These are phyloP conservation scores for Fusarium praegraminearum DNA, from an alignment of 2,329 filamentous ascomycete genomes.

Conservation along the genomic window DNA sequence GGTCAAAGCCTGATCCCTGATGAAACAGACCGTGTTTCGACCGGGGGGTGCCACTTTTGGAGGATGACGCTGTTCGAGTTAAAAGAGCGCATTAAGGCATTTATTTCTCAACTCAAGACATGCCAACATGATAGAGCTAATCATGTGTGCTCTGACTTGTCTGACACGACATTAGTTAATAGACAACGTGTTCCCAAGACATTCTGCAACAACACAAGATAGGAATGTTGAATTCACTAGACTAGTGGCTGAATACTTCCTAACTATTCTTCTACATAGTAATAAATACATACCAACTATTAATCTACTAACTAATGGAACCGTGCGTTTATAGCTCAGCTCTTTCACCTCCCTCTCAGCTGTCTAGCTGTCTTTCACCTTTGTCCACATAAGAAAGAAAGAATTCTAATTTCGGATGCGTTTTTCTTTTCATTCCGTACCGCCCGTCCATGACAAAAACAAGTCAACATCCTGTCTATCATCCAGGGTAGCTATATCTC, in stretches of 20 bases:
- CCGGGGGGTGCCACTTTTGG: conserved; percentile 36
- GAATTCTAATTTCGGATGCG: conserved; percentile 16
- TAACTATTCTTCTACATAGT: too few relatives aligned
- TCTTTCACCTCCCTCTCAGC: neutral
- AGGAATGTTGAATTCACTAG: neutral
- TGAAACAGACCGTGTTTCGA: conserved; percentile 50
- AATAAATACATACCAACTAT: neutral
- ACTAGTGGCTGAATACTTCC: neutral
- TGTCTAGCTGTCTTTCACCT: neutral
- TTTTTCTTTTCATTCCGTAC: neutral
- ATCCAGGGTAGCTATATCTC: conserved; percentile 1
- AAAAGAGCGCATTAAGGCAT: conserved; percentile 20
- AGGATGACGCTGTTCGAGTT: conserved; percentile 38
- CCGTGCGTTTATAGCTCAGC: neutral
- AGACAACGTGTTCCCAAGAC: conserved; percentile 4
- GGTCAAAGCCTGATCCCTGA: conserved; percentile 38
- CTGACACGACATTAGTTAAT: neutral
- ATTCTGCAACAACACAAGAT: neutral
- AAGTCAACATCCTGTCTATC: neutral
- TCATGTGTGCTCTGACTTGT: conserved; percentile 2
- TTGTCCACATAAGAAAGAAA: conserved; percentile 2
- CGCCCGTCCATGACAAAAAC: neutral
- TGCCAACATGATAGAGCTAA: conserved; percentile 6
- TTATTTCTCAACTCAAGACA: neutral
- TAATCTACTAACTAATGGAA: neutral